These are phyloP conservation scores for Eucalyptus polybractea DNA, from an alignment of 345 rosid species.

Conservation along the genomic window DNA sequence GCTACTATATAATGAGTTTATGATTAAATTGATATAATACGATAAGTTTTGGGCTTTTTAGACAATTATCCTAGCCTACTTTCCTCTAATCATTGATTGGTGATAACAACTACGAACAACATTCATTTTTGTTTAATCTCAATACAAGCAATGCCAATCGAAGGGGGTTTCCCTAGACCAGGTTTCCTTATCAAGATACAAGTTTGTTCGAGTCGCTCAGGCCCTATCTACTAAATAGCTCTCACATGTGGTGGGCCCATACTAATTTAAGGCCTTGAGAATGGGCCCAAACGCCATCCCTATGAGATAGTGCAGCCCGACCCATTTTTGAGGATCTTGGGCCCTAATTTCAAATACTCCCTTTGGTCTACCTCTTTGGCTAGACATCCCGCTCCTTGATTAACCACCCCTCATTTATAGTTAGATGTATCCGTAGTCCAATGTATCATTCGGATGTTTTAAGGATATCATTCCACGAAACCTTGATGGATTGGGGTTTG, in stretches of 20 bases:
- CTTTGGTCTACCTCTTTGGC: not conserved
- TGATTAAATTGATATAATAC: too few species aligned
- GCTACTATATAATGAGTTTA: too few species aligned
- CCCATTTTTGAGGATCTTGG: not conserved
- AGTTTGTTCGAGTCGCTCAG: not conserved
- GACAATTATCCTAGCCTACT: not conserved
- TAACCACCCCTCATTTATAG: not conserved
- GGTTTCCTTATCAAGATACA: not conserved
- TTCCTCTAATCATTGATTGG: not conserved
- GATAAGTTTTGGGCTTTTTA: not conserved
- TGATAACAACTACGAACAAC: not conserved
- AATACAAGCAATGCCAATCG: not conserved
- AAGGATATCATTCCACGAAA: not conserved
- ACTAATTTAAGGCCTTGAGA: not conserved
- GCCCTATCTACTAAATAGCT: not conserved
- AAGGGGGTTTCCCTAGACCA: rapidly evolving
- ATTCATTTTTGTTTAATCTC: not conserved
- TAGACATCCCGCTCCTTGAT: not conserved
- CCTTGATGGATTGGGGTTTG: not conserved
- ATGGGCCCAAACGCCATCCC: not conserved
- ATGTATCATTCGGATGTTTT: too few species aligned
- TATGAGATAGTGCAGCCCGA: not conserved
- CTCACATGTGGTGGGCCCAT: not conserved
- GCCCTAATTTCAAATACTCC: not conserved
- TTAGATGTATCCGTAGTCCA: too few species aligned